Evolutionary conservation across 2,329 filamentous ascomycete genomes (phyloP).

Genomic region (Chalara sp.): DNA sequence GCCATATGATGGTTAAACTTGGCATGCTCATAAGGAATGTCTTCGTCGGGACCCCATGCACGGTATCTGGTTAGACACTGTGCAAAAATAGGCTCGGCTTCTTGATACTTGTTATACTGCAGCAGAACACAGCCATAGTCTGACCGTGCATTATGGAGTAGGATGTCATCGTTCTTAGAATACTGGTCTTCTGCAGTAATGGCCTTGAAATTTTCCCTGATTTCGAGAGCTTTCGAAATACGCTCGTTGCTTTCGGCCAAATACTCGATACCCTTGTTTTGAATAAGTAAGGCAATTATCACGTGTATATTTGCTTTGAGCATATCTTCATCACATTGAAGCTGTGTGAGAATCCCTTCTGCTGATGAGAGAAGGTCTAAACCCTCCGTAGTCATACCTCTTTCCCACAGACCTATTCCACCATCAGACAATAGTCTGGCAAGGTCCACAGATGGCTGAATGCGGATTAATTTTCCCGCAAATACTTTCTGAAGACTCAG

Average conservation of each 20-base stretch:
- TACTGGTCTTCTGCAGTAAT: background rate
- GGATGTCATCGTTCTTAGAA: constrained; percentile 6
- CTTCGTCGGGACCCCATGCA: constrained; percentile 6
- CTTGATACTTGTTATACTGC: constrained; percentile 11
- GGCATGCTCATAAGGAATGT: constrained; percentile 9
- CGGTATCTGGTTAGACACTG: constrained; percentile 5
- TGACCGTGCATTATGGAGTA: constrained; percentile 9
- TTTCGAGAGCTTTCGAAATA: constrained; percentile 10
- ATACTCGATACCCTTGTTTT: constrained; percentile 13
- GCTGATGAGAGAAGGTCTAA: constrained; percentile 11
- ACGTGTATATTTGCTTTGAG: constrained; percentile 14
- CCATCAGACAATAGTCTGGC: constrained; percentile 14
- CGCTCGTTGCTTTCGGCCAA: constrained; percentile 11
- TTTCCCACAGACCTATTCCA: constrained; percentile 15
- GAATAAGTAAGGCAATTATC: constrained; percentile 11
- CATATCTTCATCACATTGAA: constrained; percentile 9
- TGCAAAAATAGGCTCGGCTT: constrained; percentile 10
- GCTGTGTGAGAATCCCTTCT: constrained; percentile 11
- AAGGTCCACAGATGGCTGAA: constrained; percentile 9
- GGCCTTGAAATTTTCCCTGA: constrained; percentile 1
- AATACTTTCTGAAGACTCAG: constrained; percentile 11
- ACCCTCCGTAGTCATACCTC: constrained; percentile 10
- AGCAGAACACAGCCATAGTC: constrained; percentile 14
- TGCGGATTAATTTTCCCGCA: constrained; percentile 3
- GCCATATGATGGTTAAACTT: constrained; percentile 15